Evolutionary conservation across 768 basidiomycete species (phyloP), one percentile per base, ranked within the genome.

Genomic region (Leccinum ochraceum): DNA sequence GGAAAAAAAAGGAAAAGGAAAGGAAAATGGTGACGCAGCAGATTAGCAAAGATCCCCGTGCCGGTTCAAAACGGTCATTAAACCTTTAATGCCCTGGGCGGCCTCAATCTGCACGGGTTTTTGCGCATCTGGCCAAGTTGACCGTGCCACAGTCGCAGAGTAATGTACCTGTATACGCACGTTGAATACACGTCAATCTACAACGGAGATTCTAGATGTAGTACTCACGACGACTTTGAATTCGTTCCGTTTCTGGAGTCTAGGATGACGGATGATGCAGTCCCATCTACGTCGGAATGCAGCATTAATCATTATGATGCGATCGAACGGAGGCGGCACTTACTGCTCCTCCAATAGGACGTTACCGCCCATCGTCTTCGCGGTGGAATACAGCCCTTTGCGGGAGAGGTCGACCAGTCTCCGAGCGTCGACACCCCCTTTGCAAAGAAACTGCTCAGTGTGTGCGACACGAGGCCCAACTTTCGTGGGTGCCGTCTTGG

Each of bases 1-100:
- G 11, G 11, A 46, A 46, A 48, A 64, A 64, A 65, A 61, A 32
- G 30, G 30, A 32, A 58, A 61, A 60, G 37, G 54, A 51, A 30
- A 55, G 46, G 37, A 36, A 53, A 48, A 51, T 37, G n/a, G 7
- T 36, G 58, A 60, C 22, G 50, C 8, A 39, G n/a, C 6, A 44
- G 46, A 62, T 61, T 50, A 74, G 49, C 67, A 72, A 54, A 67
- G 39, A 28, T 71, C 69, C 39, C 66, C 68, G 4, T 75, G 65
- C 24, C 77, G 73, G 54, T 76, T 63, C 57, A 76, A 9, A 46
- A 77, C 68, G 42, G 77, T 77, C 76, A 77, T 77, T 53, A 77
- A 50, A 13, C 76, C 76, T 49, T 58, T 69, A 36, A 77, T 60
- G 53, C 76, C 75, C 57, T 74, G 66, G 20, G 73, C 76, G 26